phyloP scores from a whole-genome alignment of 768 basidiomycete genomes.

The Pulveroboletus ravenelii region DNA sequence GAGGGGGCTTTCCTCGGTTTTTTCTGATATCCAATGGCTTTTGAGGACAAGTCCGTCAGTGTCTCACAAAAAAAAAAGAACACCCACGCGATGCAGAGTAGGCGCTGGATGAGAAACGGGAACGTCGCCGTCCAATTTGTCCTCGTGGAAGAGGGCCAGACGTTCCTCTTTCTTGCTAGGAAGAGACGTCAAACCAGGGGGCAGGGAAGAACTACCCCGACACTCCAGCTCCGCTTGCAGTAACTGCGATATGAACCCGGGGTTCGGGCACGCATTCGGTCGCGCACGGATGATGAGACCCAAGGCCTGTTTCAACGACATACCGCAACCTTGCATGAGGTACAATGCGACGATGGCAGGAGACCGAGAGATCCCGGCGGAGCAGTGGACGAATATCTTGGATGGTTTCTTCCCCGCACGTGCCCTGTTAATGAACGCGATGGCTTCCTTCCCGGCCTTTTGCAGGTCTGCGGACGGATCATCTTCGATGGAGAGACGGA shows the following conservation, averaged over 20 bases:
- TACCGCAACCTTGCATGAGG: background rate
- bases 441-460: background rate
- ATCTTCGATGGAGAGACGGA: slow-evolving; percentile 7
- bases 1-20: background rate
- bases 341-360: slow-evolving; percentile 5
- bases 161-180: slow-evolving; percentile 7
- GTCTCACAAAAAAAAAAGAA: background rate
- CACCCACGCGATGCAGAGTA: background rate
- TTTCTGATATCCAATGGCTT: background rate
- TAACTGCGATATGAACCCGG: slow-evolving; percentile 2
- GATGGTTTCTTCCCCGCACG: background rate
- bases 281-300: background rate
- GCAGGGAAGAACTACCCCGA: background rate
- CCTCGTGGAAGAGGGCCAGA: slow-evolving; percentile 5
- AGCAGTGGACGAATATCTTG: slow-evolving; percentile 10
- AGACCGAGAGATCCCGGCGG: slow-evolving; percentile 10
- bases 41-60: background rate
- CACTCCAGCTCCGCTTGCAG: background rate
- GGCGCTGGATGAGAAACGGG: background rate
- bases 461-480: slow-evolving; percentile 3
- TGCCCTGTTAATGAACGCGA: slow-evolving; percentile 2
- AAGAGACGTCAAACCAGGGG: background rate
- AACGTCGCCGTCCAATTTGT: background rate
- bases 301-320: slow-evolving; percentile 3
- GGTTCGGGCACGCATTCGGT: slow-evolving; percentile 4